These are phyloP conservation scores for Sequoia sempervirens DNA, from an alignment of 75 land plant genomes.

Conservation along the genomic window DNA sequence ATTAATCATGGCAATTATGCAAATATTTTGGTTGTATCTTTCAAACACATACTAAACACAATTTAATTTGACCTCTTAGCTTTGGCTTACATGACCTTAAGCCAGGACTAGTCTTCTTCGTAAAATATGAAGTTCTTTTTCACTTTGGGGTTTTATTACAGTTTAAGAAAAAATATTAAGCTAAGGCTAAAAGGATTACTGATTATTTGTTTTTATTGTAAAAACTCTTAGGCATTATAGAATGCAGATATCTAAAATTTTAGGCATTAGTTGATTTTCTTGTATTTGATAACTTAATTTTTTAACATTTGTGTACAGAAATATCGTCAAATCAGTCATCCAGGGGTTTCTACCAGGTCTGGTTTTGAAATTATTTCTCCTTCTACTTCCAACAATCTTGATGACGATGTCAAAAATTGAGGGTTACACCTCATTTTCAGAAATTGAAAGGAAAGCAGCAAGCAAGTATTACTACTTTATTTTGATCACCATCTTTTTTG, in stretches of 20 bases:
- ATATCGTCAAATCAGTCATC: constrained; percentile 44
- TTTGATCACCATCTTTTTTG: constrained; percentile 62
- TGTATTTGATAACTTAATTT: neutral
- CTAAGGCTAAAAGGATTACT: neutral
- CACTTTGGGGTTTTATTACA: neutral
- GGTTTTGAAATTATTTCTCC: constrained; percentile 50
- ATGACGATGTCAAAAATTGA: constrained; percentile 64
- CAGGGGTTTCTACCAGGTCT: constrained; percentile 78
- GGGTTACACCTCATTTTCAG: constrained; percentile 43
- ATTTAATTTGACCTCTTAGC: neutral
- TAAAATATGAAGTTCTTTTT: neutral
- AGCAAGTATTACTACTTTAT: constrained; percentile 56
- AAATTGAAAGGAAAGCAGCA: constrained; percentile 52
- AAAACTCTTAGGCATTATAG: neutral
- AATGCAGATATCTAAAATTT: neutral
- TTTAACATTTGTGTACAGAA: constrained; percentile 26
- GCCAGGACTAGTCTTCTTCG: neutral
- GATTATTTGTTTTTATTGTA: neutral
- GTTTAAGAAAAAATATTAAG: neutral
- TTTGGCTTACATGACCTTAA: neutral
- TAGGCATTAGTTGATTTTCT: neutral
- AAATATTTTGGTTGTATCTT: neutral
- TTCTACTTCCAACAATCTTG: constrained; percentile 51
- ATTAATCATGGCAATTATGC: neutral
- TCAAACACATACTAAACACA: neutral